Evolutionary conservation across 306 rosid genomes (phyloP).

Genomic region (Trifolium subterraneum): DNA sequence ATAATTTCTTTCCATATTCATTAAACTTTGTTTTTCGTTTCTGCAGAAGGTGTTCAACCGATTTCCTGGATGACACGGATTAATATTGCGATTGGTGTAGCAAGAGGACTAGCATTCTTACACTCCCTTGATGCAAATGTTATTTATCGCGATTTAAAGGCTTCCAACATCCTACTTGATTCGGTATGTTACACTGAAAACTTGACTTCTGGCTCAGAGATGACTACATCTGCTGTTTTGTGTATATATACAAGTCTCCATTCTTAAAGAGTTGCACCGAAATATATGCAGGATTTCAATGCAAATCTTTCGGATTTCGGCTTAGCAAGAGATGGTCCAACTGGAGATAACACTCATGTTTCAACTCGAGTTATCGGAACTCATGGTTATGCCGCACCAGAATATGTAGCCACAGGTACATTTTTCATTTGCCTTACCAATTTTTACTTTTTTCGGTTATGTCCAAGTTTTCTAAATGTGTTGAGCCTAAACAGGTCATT

Average conservation of each 20-base stretch:
- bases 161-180: slow-evolving; percentile 90
- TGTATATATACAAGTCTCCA: background rate
- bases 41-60: slow-evolving; percentile 88
- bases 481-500: slow-evolving; percentile 66
- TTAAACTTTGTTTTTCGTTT: slow-evolving; percentile 1
- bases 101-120: slow-evolving; percentile 78
- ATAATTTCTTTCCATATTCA: slow-evolving; percentile 12
- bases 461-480: background rate
- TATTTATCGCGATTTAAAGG: slow-evolving; percentile 92
- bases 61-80: slow-evolving; percentile 74
- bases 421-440: slow-evolving; percentile 13
- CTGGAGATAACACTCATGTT: slow-evolving; percentile 95
- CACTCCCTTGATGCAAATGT: slow-evolving; percentile 78
- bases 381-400: slow-evolving; percentile 97
- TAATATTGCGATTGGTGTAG: slow-evolving; percentile 74
- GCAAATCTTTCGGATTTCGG: slow-evolving; percentile 93
- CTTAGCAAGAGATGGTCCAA: slow-evolving; percentile 97
- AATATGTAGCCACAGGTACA: slow-evolving; percentile 91
- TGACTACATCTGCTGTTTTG: slow-evolving; percentile 10
- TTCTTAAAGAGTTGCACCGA: slow-evolving; percentile 35
- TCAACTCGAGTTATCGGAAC: slow-evolving; percentile 92
- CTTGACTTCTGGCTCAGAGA: slow-evolving; percentile 17
- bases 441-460: too few species aligned
- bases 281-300: slow-evolving; percentile 68
- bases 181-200: slow-evolving; percentile 56